phyloP scores from a whole-genome alignment of 192 early-diverging fungal genomes.

The Mortierella hygrophila region DNA sequence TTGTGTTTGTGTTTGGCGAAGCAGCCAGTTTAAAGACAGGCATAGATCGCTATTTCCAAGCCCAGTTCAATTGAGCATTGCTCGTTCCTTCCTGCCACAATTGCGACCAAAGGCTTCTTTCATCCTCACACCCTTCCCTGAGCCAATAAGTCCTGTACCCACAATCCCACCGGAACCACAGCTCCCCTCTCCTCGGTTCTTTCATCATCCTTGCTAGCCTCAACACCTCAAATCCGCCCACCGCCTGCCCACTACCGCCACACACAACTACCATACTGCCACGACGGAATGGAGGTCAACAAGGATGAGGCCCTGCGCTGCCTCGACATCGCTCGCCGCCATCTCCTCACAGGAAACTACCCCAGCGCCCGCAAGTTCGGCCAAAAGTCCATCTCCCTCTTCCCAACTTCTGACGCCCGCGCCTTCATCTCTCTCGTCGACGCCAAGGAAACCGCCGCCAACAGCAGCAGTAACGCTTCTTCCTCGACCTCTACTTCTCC shows the following conservation, averaged over 20 bases:
- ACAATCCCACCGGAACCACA: too few species aligned
- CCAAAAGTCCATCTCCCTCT: constrained; percentile 84
- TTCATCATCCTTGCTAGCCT: too few species aligned
- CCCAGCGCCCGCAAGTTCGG: constrained; percentile 84
- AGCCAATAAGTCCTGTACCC: too few species aligned
- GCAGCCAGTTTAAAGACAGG: too few species aligned
- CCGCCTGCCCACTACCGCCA: too few species aligned
- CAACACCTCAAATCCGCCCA: too few species aligned
- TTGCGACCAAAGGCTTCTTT: background rate
- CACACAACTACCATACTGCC: background rate
- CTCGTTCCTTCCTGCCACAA: background rate
- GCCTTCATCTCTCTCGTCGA: constrained; percentile 65
- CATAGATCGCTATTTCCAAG: too few species aligned
- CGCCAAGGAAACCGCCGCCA: constrained; percentile 19
- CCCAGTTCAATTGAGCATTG: too few species aligned
- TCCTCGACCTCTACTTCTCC: constrained; percentile 21
- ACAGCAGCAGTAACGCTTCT: constrained; percentile 3
- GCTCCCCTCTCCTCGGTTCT: too few species aligned
- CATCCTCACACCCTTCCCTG: background rate
- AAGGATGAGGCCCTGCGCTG: constrained; percentile 88
- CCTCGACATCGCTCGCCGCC: constrained; percentile 80
- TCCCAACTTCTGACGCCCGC: constrained; percentile 77
- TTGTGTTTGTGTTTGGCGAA: too few species aligned
- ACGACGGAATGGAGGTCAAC: constrained; percentile 80
- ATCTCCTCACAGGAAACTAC: constrained; percentile 75